Base-by-base conservation (phyloP, 2,329 filamentous ascomycete species). In the Ophiostoma ips region DNA sequence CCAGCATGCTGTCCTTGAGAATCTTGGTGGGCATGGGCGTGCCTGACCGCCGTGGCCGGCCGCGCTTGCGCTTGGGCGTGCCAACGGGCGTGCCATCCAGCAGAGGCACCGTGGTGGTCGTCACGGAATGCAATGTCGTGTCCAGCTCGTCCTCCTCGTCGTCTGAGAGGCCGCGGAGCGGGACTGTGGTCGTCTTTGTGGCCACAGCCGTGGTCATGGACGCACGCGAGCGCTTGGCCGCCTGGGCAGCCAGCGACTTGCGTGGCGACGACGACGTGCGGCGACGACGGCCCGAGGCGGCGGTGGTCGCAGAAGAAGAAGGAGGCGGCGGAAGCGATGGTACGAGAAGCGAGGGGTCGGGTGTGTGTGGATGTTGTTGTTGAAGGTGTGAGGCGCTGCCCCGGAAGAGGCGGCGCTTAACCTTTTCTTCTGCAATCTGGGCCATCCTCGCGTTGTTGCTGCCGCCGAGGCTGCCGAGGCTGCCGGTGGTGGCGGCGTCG, bases 1-100 rank as follows among this genome's bases (percentile, higher is more conserved):
- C 45, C n/a, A 24, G n/a, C 5, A 24, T 28, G n/a, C 10, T 30
- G 24, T 13, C 16, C 24, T 16, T 24, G 57, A n/a, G n/a, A n/a
- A 71, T 71, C 55, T 69, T 73, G 3, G 61, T 49, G 1, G 72
- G 70, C 54, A 70, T 65, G 2, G 75, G 75, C 3, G 74, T 79
- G 5, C 70, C 73, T 51, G 75, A 73, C 28, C 68, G 68, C 50
- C 68, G 71, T 43, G 71, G 69, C 31, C 70, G 52, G 5, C 55
- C 52, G 24, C 54, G 55, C 6, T 48, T 46, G 16, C 46, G 54
- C 43, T 55, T 57, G 8, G 55, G 52, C 1, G 53, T 54, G 24
- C 71, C 15, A 68, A 38, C 18, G 6, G 18, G 44, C 1, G 53
- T 54, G 24, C 71, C 13, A 68, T 38, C 18, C 2, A 11, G 30